A percentile compares a stretch with the other conserved stretches of the same genome.
These are phyloP conservation scores for Pochonia chlamydosporia DNA, from an alignment of 2,329 filamentous ascomycete species.

Conservation along the genomic window DNA sequence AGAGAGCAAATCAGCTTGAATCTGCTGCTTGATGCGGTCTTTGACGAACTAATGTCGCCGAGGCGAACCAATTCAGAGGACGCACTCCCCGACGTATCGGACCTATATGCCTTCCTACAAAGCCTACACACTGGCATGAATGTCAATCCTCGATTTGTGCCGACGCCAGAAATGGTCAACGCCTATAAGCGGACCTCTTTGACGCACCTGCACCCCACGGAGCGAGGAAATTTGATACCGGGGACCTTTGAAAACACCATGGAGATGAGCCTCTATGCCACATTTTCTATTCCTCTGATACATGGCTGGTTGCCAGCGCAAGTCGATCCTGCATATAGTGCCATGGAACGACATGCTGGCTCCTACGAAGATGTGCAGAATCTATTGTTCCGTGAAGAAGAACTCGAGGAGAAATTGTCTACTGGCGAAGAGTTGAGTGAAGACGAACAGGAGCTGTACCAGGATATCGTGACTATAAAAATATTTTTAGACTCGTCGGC, in stretches of 20 bases:
- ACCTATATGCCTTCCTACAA: conserved; percentile 81
- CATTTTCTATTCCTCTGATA: conserved; percentile 81
- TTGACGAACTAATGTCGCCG: conserved; percentile 86
- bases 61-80: conserved; percentile 57
- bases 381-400: conserved; percentile 81
- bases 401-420: conserved; percentile 71
- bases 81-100: conserved; percentile 75
- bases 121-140: conserved; percentile 96
- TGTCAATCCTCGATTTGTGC: conserved; percentile 84
- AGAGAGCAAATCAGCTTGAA: conserved; percentile 85
- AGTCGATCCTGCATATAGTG: conserved; percentile 59
- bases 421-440: conserved; percentile 48
- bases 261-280: conserved; percentile 87
- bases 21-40: conserved; percentile 79
- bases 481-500: conserved; percentile 72
- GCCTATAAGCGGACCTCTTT: conserved; percentile 47
- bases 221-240: conserved; percentile 43
- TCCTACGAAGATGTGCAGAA: conserved; percentile 93
- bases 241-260: conserved; percentile 82
- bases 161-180: conserved; percentile 41
- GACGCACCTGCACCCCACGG: conserved; percentile 44
- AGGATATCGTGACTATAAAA: conserved; percentile 81
- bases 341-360: conserved; percentile 67
- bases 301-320: conserved; percentile 85
- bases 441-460: conserved; percentile 72